phyloP scores from a whole-genome alignment of 2,329 filamentous ascomycete species.

The Trichoderma brevicompactum region DNA sequence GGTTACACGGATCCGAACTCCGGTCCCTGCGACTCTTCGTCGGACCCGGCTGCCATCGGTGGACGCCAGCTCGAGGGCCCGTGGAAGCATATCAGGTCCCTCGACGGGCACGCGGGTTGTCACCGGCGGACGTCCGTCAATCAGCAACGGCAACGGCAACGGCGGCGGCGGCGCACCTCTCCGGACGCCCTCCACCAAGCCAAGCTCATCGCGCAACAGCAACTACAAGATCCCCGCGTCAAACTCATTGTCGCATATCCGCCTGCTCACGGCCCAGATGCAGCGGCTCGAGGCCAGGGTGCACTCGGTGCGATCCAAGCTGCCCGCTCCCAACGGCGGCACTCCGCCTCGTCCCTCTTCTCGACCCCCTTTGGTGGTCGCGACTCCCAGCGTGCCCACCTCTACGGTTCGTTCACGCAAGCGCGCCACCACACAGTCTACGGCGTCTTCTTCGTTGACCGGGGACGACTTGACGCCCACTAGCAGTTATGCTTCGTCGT shows the following conservation, averaged over 20 bases:
- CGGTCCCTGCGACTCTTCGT: slow-evolving; percentile 39
- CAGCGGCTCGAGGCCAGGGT: slow-evolving; percentile 93
- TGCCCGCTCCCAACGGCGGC: slow-evolving; percentile 71
- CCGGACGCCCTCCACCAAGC: slow-evolving; percentile 51
- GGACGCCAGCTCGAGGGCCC: slow-evolving; percentile 58
- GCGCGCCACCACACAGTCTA: slow-evolving; percentile 63
- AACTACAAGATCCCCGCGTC: slow-evolving; percentile 59
- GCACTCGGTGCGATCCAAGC: slow-evolving; percentile 86
- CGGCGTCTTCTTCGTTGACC: slow-evolving; percentile 54
- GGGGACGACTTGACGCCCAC: slow-evolving; percentile 58
- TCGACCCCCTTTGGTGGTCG: slow-evolving; percentile 52
- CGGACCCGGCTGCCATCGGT: slow-evolving; percentile 60
- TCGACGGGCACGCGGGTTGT: slow-evolving; percentile 8
- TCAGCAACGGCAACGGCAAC: slow-evolving; percentile 5
- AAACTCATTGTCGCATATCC: slow-evolving; percentile 87
- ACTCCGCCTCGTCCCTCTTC: slow-evolving; percentile 85
- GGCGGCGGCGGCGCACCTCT: slow-evolving; percentile 50
- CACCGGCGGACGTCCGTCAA: slow-evolving; percentile 48
- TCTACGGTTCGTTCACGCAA: slow-evolving; percentile 71
- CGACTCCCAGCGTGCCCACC: slow-evolving; percentile 53
- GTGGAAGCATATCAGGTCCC: slow-evolving; percentile 34
- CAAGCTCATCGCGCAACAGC: slow-evolving; percentile 61
- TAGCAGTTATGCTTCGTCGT: slow-evolving; percentile 43
- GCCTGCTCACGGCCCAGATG: slow-evolving; percentile 94
- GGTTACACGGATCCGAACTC: slow-evolving; percentile 51